Evolutionary conservation across 805 yeast species (phyloP), one percentile per base, ranked within the genome.

Genomic region (Torulaspora quercuum): DNA sequence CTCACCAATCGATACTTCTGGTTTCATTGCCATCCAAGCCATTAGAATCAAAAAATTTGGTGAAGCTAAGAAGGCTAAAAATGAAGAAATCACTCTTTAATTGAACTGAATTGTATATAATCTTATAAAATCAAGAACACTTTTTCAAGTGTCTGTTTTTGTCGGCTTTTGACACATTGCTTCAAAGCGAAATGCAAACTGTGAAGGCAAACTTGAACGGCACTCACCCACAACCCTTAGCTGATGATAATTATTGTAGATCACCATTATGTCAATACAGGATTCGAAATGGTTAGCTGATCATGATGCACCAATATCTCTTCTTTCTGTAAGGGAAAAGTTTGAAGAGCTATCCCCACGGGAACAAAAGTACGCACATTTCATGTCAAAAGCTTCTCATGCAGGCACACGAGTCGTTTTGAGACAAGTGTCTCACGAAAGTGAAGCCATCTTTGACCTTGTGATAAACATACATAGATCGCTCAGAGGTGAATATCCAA

Each of bases 1-100:
- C 76, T 82, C 85, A 57, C 98, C 98, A 48, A 88, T 84, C 64
- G 97, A 90, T 65, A 87, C 98, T 42, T 72, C 94, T 44, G 98
- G 98, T 39, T 92, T 92, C 77, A 92, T 92, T 67, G 86, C 95
- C 52, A 95, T 92, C 54, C 97, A 92, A 74, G 86, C 97, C 46
- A 92, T 92, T 67, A 87, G 98, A 76, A 85, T 90, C 65, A 92
- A 92, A 77, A 92, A 92, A 72, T 92, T 86, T 65, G 98, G 98
- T 65, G 94, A 88, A 70, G 76, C 92, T 58, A 95, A 88, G 64
- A 81, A 85, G 69, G 89, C 80, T 64, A 80, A 78, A 55, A 84
- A 84, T 43, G 75, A 71, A 34, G 53, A 56, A 44, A 53, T 67
- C 35, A 61, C 64, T 31, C 60, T 66, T 52, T 67, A 55, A 50